Conservation (phyloP, 768 basidiomycete species). For the Rhodotorula paludigena region DNA sequence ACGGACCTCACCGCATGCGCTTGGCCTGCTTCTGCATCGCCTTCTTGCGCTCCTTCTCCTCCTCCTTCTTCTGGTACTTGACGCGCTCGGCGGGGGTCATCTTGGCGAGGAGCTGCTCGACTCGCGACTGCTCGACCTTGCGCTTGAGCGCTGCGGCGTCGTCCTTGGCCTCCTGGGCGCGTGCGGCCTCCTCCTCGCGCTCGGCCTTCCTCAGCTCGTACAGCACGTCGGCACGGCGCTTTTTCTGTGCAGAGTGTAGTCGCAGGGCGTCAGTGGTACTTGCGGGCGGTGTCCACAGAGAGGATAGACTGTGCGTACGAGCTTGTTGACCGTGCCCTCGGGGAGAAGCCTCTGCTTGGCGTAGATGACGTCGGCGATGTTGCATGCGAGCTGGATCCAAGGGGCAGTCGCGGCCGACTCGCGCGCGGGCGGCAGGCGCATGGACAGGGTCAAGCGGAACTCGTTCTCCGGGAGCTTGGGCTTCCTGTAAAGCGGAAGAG, state of each 20-base stretch:
- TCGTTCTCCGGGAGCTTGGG: not conserved
- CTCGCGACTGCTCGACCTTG: conserved; percentile 7
- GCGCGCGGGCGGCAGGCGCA: conserved; percentile 10
- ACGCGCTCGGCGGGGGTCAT: conserved; percentile 12
- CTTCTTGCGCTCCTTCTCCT: conserved; percentile 19
- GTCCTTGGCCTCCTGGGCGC: not conserved
- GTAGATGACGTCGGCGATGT: conserved; percentile 30
- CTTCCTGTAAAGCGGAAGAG: not conserved
- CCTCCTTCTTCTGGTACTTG: conserved; percentile 14
- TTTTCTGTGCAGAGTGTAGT: conserved; percentile 5
- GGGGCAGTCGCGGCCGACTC: not conserved
- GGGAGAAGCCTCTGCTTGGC: conserved; percentile 15
- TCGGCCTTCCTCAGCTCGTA: not conserved
- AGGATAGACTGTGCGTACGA: not conserved
- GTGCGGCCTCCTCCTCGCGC: conserved; percentile 8
- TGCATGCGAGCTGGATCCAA: conserved; percentile 21
- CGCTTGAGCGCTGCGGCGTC: conserved; percentile 15
- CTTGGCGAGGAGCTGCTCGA: not conserved
- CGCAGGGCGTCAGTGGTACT: no score
- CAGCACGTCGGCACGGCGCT: conserved; percentile 21
- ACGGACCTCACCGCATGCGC: not conserved
- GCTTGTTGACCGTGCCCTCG: conserved; percentile 11
- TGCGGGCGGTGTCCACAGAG: not conserved
- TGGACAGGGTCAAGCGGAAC: conserved; percentile 23
- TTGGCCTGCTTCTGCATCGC: conserved; percentile 1